These are phyloP conservation scores for Apophysomyces ossiformis DNA, from an alignment of 371 early-diverging fungal genomes.

Conservation along the genomic window DNA sequence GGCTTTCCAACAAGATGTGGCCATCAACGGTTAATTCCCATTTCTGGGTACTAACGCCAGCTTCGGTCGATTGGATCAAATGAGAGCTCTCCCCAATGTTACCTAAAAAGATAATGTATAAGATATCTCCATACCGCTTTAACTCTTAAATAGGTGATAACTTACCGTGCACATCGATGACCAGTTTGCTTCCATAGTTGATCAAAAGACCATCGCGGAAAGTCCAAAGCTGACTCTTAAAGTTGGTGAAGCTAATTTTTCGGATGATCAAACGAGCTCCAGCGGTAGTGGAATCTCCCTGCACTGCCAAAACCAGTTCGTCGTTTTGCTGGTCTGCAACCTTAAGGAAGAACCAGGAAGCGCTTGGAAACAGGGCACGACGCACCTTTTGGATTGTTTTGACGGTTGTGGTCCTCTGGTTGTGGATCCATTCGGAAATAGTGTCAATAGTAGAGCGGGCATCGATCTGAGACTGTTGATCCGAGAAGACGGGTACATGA, in stretches of 20 bases:
- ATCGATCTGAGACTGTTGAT: constrained; percentile 30
- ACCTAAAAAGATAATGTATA: constrained; percentile 20
- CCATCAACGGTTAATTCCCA: constrained; percentile 50
- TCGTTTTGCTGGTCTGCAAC: constrained; percentile 21
- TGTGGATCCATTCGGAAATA: constrained; percentile 26
- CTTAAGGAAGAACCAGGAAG: constrained; percentile 51
- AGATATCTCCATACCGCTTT: not conserved
- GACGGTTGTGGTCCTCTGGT: constrained; percentile 30
- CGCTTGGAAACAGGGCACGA: constrained; percentile 41
- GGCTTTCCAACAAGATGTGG: constrained; percentile 38
- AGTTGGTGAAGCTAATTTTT: constrained; percentile 35
- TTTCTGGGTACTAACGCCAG: constrained; percentile 33
- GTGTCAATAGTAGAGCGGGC: constrained; percentile 18
- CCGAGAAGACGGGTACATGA: constrained; percentile 40
- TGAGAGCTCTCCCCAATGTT: constrained; percentile 23
- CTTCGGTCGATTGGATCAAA: constrained; percentile 28
- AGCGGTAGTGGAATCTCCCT: constrained; percentile 20
- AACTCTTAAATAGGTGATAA: not conserved
- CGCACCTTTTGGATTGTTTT: constrained; percentile 20
- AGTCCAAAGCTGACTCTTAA: constrained; percentile 57
- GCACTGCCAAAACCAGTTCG: constrained; percentile 36
- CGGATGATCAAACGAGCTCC: constrained; percentile 27
- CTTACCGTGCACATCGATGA: constrained; percentile 45
- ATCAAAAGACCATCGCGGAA: constrained; percentile 54
- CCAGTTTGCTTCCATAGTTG: constrained; percentile 57